Percentiles rank a stretch among this genome's conserved stretches.
phyloP scores from a whole-genome alignment of 257 asterid species.

The Primulina eburnea region DNA sequence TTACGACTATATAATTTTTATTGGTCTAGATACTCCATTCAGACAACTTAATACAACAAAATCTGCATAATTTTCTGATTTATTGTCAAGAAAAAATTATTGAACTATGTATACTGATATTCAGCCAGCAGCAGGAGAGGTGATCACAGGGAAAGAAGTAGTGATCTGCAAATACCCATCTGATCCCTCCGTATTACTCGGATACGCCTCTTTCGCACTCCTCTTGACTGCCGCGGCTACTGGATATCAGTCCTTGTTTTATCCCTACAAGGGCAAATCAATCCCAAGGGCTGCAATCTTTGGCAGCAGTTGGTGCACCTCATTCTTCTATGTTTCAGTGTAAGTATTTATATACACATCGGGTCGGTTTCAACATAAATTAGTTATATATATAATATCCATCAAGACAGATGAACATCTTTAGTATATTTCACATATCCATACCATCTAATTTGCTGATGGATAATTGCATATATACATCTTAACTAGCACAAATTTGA shows the following conservation, averaged over 20 bases:
- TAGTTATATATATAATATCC: no score
- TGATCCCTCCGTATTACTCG: constrained; percentile 22
- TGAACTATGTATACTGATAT: background rate
- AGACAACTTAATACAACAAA: no score
- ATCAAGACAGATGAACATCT: no score
- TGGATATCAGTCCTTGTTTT: constrained; percentile 32
- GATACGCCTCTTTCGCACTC: constrained; percentile 27
- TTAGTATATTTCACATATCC: background rate
- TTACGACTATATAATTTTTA: no score
- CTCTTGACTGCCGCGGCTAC: constrained; percentile 18
- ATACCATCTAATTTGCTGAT: no score
- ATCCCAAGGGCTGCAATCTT: constrained; percentile 31
- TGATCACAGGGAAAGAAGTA: constrained; percentile 23
- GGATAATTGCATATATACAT: no score
- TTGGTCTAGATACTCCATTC: no score
- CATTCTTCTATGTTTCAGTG: constrained; percentile 27
- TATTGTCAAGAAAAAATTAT: no score
- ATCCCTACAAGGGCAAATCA: constrained; percentile 36
- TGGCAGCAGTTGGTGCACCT: constrained; percentile 23
- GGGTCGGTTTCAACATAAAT: no score
- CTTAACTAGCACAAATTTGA: no score
- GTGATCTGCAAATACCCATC: constrained; percentile 32
- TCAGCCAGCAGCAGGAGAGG: constrained; percentile 34
- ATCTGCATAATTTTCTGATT: background rate
- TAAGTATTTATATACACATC: constrained; percentile 7